Percentiles rank a stretch among this genome's conserved stretches.
phyloP scores from a whole-genome alignment of 1,284 basidiomycete species.

The Sanghuangporus weigelae region DNA sequence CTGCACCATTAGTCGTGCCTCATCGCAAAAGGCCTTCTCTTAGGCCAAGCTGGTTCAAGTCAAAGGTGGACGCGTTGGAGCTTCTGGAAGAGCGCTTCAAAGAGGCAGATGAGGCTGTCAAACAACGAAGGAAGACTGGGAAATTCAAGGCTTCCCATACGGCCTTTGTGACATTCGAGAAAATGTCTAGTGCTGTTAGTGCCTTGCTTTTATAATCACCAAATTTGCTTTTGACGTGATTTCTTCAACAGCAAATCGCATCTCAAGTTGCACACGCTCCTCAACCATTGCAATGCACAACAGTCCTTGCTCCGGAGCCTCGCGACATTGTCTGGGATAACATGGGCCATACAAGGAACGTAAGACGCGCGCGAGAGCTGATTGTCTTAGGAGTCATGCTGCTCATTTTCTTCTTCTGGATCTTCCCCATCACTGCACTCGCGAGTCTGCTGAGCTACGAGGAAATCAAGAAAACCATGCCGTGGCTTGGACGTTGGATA shows the following conservation, averaged over 20 bases:
- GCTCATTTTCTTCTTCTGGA: slow-evolving; percentile 79
- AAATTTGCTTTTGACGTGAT: background rate
- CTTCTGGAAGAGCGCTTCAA: slow-evolving; percentile 76
- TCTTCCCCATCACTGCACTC: slow-evolving; percentile 80
- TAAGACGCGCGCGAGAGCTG: slow-evolving; percentile 58
- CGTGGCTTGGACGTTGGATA: slow-evolving; percentile 78
- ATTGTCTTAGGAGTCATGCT: slow-evolving; percentile 66
- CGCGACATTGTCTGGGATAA: slow-evolving; percentile 95
- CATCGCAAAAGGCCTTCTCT: slow-evolving; percentile 67
- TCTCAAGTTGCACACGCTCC: slow-evolving; percentile 81
- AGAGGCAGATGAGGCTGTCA: slow-evolving; percentile 77
- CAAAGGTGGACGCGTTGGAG: slow-evolving; percentile 81
- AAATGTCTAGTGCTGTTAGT: slow-evolving; percentile 85
- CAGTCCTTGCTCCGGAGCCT: slow-evolving; percentile 85
- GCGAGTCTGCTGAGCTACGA: slow-evolving; percentile 85
- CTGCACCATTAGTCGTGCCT: slow-evolving; percentile 61
- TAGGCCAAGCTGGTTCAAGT: slow-evolving; percentile 59
- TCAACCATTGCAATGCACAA: slow-evolving; percentile 59
- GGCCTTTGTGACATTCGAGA: slow-evolving; percentile 97
- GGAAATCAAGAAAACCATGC: slow-evolving; percentile 86
- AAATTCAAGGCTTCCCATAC: slow-evolving; percentile 77
- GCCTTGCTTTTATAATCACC: background rate
- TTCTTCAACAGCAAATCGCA: slow-evolving; percentile 70
- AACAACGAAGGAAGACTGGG: slow-evolving; percentile 55
- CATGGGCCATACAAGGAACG: slow-evolving; percentile 59